These are phyloP conservation scores for Cyberlindnera euphorbiiphila DNA, from an alignment of 805 yeast species.

Conservation along the genomic window DNA sequence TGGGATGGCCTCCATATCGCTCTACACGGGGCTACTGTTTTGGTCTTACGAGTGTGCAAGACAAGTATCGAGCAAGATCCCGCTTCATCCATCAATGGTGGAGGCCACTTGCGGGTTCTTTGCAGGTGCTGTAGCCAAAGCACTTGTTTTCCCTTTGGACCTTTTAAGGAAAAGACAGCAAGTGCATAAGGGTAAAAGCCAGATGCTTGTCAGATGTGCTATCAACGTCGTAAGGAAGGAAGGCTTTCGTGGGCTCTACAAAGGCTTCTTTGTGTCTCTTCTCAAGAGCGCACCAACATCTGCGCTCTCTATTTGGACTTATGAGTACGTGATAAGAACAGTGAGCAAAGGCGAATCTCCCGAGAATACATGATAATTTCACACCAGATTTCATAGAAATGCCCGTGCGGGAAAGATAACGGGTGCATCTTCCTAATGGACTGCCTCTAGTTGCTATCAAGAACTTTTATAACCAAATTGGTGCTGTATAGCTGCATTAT, in stretches of 20 bases:
- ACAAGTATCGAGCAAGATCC: conserved; percentile 12
- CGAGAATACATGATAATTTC: no score
- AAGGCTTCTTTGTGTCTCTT: conserved; percentile 68
- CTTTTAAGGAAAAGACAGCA: conserved; percentile 76
- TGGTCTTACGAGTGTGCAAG: conserved; percentile 52
- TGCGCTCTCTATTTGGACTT: conserved; percentile 64
- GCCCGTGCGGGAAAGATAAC: no score
- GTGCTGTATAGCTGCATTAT: no score
- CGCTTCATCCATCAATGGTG: conserved; percentile 20
- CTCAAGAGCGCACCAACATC: conserved; percentile 77
- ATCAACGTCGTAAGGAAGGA: conserved; percentile 44
- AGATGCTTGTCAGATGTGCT: conserved; percentile 28
- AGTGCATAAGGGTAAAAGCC: conserved; percentile 40
- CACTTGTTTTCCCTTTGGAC: conserved; percentile 80
- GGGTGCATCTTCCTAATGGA: neutral
- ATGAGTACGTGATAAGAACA: conserved; percentile 25
- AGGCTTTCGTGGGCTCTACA: conserved; percentile 67
- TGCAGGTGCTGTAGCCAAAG: conserved; percentile 77
- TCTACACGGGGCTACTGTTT: conserved; percentile 73
- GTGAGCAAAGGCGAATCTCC: neutral
- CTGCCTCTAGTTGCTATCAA: no score
- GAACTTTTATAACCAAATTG: no score
- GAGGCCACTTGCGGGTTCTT: conserved; percentile 64
- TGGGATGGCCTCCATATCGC: conserved; percentile 57
- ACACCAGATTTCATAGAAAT: no score